Percentiles rank a stretch among this genome's conserved stretches.
phyloP scores from a whole-genome alignment of 306 rosid genomes.

The Dalbergia oliveri region DNA sequence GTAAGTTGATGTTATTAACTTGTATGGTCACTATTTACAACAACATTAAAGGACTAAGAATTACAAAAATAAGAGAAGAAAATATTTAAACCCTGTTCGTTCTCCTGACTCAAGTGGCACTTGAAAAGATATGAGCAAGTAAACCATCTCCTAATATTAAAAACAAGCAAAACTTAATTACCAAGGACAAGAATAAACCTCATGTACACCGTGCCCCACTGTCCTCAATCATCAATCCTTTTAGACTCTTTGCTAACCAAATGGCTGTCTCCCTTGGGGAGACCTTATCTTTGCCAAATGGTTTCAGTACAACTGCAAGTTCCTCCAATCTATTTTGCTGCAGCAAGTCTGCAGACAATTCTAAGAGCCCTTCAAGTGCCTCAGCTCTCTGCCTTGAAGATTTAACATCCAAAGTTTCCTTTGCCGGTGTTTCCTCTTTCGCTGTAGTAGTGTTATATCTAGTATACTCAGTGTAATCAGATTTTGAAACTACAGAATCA shows the following conservation, averaged over 20 bases:
- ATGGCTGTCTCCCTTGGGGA: constrained; percentile 97
- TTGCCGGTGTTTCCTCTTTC: constrained; percentile 63
- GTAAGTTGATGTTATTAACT: constrained; percentile 45
- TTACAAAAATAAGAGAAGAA: constrained; percentile 43
- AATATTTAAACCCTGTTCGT: constrained; percentile 32
- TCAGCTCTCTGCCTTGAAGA: constrained; percentile 95
- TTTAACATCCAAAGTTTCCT: constrained; percentile 75
- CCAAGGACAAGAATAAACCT: constrained; percentile 33
- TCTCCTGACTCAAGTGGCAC: constrained; percentile 54
- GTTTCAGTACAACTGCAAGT: constrained; percentile 83
- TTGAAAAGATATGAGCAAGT: constrained; percentile 45
- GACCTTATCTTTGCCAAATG: constrained; percentile 91
- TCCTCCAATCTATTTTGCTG: constrained; percentile 85
- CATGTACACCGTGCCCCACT: constrained; percentile 60
- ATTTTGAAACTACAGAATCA: constrained; percentile 48
- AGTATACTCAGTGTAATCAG: constrained; percentile 53
- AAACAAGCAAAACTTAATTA: constrained; percentile 47
- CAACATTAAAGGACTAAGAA: constrained; percentile 59
- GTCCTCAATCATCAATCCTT: constrained; percentile 88
- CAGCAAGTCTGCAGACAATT: constrained; percentile 86
- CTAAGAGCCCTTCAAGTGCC: constrained; percentile 93
- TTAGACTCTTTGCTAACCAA: constrained; percentile 96
- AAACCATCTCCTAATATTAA: constrained; percentile 37
- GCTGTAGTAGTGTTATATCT: constrained; percentile 47
- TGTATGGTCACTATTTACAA: constrained; percentile 70